These are phyloP conservation scores for Pseudocercospora fijiensis DNA, from an alignment of 2,329 filamentous ascomycete genomes.

Conservation along the genomic window DNA sequence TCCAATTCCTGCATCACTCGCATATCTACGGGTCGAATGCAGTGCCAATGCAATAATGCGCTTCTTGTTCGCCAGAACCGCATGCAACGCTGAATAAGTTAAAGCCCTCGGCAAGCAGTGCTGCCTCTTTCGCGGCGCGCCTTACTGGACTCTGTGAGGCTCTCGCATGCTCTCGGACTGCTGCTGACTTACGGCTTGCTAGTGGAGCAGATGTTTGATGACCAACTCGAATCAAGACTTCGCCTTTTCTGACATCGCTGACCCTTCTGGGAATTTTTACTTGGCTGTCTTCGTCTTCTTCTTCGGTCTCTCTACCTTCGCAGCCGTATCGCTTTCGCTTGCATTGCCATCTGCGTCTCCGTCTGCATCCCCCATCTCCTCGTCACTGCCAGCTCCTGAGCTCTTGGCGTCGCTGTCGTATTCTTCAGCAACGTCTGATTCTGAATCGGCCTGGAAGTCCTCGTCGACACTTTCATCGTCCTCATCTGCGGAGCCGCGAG, in stretches of 20 bases:
- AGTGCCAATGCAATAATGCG: not conserved
- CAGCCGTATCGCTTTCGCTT: constrained; percentile 52
- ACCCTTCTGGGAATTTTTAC: constrained; percentile 5
- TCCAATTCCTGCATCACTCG: not conserved
- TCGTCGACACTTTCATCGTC: constrained; percentile 94
- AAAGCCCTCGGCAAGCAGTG: not conserved
- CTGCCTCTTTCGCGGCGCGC: not conserved
- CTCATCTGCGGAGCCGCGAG: constrained; percentile 90
- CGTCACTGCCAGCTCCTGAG: constrained; percentile 65
- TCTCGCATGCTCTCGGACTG: not conserved
- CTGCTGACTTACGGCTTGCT: not conserved
- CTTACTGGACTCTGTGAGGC: not conserved
- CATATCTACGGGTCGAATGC: not conserved
- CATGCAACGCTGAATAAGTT: not conserved
- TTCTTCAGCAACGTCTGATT: constrained; percentile 95
- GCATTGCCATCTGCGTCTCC: constrained; percentile 44
- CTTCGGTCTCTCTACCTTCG: constrained; percentile 59
- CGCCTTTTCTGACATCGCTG: not conserved
- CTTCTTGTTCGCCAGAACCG: not conserved
- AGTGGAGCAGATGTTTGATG: not conserved
- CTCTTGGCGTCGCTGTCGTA: constrained; percentile 91
- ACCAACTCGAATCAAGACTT: not conserved
- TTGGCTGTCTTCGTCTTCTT: constrained; percentile 60
- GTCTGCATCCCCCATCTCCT: constrained; percentile 60
- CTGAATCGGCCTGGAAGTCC: constrained; percentile 88